Evolutionary conservation across 2,329 filamentous ascomycete species (phyloP).

Genomic region (Cercospora nicotianae): DNA sequence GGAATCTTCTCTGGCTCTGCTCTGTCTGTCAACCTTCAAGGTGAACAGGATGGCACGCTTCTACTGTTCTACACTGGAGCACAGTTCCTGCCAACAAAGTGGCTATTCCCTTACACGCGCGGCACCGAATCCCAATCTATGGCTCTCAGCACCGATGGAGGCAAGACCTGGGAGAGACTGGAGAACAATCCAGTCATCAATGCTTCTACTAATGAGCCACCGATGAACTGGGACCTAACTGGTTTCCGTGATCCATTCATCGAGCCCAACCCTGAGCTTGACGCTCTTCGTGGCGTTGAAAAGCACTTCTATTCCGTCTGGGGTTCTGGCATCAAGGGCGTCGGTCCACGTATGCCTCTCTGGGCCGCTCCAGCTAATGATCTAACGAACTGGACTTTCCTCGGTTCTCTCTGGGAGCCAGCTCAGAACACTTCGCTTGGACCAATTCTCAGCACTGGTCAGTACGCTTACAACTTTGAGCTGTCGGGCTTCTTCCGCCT

Average conservation of each 20-base stretch:
- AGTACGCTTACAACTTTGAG: slow-evolving; percentile 51
- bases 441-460: slow-evolving; percentile 45
- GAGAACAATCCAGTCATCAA: slow-evolving; percentile 49
- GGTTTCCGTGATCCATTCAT: slow-evolving; percentile 44
- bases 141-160: slow-evolving; percentile 49
- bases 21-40: slow-evolving; percentile 51
- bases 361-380: slow-evolving; percentile 48
- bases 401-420: slow-evolving; percentile 50
- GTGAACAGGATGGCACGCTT: slow-evolving; percentile 49
- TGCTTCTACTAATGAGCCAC: slow-evolving; percentile 37
- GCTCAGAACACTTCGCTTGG: slow-evolving; percentile 45
- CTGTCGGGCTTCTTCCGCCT: slow-evolving; percentile 51
- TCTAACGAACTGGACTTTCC: slow-evolving; percentile 50
- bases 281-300: slow-evolving; percentile 42
- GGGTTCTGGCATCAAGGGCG: slow-evolving; percentile 50
- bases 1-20: slow-evolving; percentile 56
- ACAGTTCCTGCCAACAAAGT: slow-evolving; percentile 48
- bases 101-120: slow-evolving; percentile 46
- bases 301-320: slow-evolving; percentile 51
- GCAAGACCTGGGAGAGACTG: slow-evolving; percentile 50
- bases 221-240: slow-evolving; percentile 49
- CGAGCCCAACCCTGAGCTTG: slow-evolving; percentile 43
- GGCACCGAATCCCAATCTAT: slow-evolving; percentile 51
- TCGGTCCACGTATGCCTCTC: slow-evolving; percentile 50
- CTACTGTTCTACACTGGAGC: slow-evolving; percentile 52